Evolutionary conservation across 2,329 filamentous ascomycete species (phyloP).

Genomic region (Beauveria varroae): DNA sequence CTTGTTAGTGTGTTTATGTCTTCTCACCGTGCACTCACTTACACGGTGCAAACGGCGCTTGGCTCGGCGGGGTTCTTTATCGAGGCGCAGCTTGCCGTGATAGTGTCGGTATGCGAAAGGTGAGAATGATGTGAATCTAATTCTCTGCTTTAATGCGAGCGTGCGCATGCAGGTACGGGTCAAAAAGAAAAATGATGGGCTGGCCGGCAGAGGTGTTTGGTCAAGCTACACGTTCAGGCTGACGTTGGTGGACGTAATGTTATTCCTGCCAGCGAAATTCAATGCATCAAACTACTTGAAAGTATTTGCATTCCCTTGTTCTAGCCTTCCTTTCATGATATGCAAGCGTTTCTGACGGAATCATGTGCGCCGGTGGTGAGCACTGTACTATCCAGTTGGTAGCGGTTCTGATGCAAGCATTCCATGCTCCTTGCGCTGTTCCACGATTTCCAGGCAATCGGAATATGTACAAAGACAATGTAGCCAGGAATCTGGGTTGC

Average conservation of each 20-base stretch:
- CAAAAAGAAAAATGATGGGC: not conserved
- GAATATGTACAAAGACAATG: not conserved
- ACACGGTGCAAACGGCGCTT: not conserved
- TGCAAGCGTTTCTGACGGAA: too few relatives aligned
- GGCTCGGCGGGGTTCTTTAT: not conserved
- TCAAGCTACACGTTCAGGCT: not conserved
- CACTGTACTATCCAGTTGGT: not conserved
- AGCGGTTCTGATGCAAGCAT: not conserved
- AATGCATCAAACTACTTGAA: too few relatives aligned
- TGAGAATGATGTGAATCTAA: not conserved
- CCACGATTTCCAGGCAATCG: not conserved
- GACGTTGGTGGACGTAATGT: too few relatives aligned
- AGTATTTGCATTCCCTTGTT: too few relatives aligned
- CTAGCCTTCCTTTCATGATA: too few relatives aligned
- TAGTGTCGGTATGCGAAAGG: constrained; percentile 3
- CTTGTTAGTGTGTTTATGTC: not conserved
- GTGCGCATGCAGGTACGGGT: not conserved
- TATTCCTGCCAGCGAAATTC: too few relatives aligned
- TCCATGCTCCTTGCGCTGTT: not conserved
- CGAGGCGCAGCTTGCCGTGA: not conserved
- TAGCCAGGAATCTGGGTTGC: not conserved
- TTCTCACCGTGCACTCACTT: not conserved
- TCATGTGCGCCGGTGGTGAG: too few relatives aligned
- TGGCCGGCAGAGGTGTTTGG: not conserved
- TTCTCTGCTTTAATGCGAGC: not conserved